phyloP scores from a whole-genome alignment of 1,139 yeast species.

The Suhomyces panamericanus region DNA sequence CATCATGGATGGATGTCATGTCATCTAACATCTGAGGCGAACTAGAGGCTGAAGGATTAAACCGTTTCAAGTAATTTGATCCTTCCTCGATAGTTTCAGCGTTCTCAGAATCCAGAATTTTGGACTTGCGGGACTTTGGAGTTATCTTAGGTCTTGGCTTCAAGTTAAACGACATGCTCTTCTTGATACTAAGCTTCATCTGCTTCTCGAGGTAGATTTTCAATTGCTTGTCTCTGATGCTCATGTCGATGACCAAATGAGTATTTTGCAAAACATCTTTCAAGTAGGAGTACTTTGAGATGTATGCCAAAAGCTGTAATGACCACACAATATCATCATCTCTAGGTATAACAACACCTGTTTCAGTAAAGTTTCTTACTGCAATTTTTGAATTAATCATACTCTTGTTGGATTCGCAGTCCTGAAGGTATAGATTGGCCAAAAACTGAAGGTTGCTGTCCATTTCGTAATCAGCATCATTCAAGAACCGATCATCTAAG shows the following conservation, averaged over 20 bases:
- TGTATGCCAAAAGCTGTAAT: constrained; percentile 84
- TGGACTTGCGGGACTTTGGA: constrained; percentile 37
- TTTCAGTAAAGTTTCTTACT: constrained; percentile 66
- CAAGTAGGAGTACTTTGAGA: constrained; percentile 83
- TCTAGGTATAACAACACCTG: constrained; percentile 78
- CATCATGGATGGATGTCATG: constrained; percentile 33
- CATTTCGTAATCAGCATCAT: constrained; percentile 44
- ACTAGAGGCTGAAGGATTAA: constrained; percentile 39
- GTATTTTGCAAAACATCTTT: constrained; percentile 74
- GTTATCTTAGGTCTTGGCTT: constrained; percentile 34
- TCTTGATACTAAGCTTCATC: constrained; percentile 36
- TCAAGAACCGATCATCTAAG: constrained; percentile 33
- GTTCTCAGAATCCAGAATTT: constrained; percentile 5
- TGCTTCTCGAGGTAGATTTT: constrained; percentile 42
- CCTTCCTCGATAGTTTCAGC: constrained; percentile 5
- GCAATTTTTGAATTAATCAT: constrained; percentile 35
- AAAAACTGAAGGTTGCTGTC: constrained; percentile 45
- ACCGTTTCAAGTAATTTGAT: constrained; percentile 27
- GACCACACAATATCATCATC: constrained; percentile 96
- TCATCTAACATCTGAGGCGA: constrained; percentile 46
- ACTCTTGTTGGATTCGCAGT: constrained; percentile 31
- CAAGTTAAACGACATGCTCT: constrained; percentile 28
- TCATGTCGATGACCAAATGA: constrained; percentile 57
- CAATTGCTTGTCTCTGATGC: constrained; percentile 48
- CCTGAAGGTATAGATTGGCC: constrained; percentile 44